Base-by-base conservation (phyloP, 176 grass and related monocot genomes). In the Carex scoparia region DNA sequence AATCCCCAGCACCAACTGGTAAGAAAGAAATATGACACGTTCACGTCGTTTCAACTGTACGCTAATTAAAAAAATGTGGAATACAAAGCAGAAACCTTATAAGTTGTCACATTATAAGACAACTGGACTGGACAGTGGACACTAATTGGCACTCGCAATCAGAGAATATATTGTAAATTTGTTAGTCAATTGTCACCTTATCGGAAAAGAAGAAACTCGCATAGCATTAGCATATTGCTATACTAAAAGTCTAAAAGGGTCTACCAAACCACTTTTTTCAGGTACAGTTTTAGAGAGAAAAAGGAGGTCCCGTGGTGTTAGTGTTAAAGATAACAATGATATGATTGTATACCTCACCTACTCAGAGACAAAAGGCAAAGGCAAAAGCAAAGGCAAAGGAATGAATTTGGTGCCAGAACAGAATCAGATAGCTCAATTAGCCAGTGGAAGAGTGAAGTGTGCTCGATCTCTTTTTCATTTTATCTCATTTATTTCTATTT, bases 281-380 rank as follows among this genome's bases (percentile, higher is more conserved):
- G 60, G 30, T 61, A 1, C 48, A 85, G 56, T 61, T 62, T 61
- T 62, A 54, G 61, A 85, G 8, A 15, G 27, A 56, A 84, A 69
- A 72, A 13, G n/a, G 53, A 31, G 42, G 18, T 23, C 23, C 23
- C 23, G 23, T 23, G 23, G 23, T 23, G 53, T 31, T 56, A 65
- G 16, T 78, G 71, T 62, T 64, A 77, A 75, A 85, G 71, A 85
- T 78, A 73, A 77, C n/a, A 85, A 79, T 85, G 69, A 85, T 85
- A 79, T 85, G 69, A 85, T 85, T 85, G 84, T 38, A 28, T 78
- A 79, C 70, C 69, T 40, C 65, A 79, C 70, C 69, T 40, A 79
- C 84, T 76, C 67, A 37, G 59, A 23, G 18, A 62, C 79, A 81
- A 64, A 79, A 76, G 16, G 71, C 70, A 19, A 79, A 65, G 16